Conservation (phyloP, 164 flowering plant genomes). For the Brasenia schreberi region DNA sequence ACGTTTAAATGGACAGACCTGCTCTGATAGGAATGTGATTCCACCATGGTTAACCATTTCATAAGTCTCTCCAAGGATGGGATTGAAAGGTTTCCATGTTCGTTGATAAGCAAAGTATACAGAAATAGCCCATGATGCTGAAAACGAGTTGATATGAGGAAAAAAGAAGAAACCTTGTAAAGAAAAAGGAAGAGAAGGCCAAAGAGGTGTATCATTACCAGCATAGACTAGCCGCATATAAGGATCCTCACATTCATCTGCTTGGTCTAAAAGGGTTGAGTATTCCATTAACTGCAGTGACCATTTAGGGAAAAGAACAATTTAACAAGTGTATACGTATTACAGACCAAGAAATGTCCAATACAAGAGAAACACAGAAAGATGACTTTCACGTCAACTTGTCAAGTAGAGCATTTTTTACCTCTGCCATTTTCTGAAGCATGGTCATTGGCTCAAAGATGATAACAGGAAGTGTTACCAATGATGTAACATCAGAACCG, state of each 20-base stretch:
- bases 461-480: constrained; percentile 84
- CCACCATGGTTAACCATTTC: constrained; percentile 76
- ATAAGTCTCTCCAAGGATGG: constrained; percentile 91
- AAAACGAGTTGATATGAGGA: constrained; percentile 3
- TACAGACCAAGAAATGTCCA: neutral
- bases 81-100: constrained; percentile 65
- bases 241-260: constrained; percentile 90
- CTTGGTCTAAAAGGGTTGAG: constrained; percentile 62
- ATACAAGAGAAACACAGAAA: neutral
- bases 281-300: constrained; percentile 74
- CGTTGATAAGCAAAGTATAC: constrained; percentile 61
- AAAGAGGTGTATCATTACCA: constrained; percentile 26
- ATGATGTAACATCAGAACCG: constrained; percentile 77
- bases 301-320: constrained; percentile 4
- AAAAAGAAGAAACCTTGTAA: neutral
- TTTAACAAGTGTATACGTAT: neutral
- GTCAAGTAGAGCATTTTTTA: constrained; percentile 12
- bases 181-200: neutral
- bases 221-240: constrained; percentile 79
- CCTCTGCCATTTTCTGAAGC: constrained; percentile 94
- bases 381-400: neutral
- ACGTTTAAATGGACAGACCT: constrained; percentile 26
- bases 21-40: constrained; percentile 65
- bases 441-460: constrained; percentile 90
- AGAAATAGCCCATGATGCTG: constrained; percentile 82